Evolutionary conservation across 768 basidiomycete genomes (phyloP), one percentile per base, ranked within the genome.

Genomic region (Mrakia blollopis): DNA sequence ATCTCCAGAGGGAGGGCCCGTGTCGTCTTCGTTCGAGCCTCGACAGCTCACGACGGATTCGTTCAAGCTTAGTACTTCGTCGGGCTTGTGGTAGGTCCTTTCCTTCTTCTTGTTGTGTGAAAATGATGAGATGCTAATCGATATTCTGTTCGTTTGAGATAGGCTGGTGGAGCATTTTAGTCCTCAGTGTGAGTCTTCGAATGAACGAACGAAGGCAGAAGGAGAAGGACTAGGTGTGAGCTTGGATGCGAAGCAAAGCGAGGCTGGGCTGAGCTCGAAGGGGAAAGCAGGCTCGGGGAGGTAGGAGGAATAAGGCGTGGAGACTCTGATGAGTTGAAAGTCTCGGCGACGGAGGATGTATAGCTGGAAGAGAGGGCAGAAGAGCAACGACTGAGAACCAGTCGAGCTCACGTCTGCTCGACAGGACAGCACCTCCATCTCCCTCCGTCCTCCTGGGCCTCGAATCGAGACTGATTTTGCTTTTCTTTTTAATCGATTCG

Each of bases 151-250:
- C 23, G 62, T 37, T 30, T 72, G 14, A 14, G 21, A 16, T 73
- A 86, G 89, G 89, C 89, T 95, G 77, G 85, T 96, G 69, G 93
- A 96, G 80, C 91, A 92, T 83, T 97, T 89, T 82, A 94, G 92
- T 0, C 94, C 94, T 0, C 90, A 89, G 81, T 97, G 94, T 83
- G 44, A 30, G 76, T 77, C 1, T 10, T 18, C 50, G 50, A 23
- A 52, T 3, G 23, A 16, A 25, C 6, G 28, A 25, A 44, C 39
- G 54, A 54, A 7, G 54, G n/a, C 3, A 9, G 57, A 8, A 57
- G 57, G 57, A 57, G 57, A 9, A 18, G 18, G 57, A n/a, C n/a
- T 7, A 13, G 57, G 57, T 9, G 23, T 14, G 44, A 44, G 44
- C 44, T 44, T 14, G 44, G 52, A 54, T 9, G n/a, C 2, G 52